Evolutionary conservation across 2,329 filamentous ascomycete species (phyloP), one percentile per base, ranked within the genome.

Genomic region (Sporothrix pseudoabietina): DNA sequence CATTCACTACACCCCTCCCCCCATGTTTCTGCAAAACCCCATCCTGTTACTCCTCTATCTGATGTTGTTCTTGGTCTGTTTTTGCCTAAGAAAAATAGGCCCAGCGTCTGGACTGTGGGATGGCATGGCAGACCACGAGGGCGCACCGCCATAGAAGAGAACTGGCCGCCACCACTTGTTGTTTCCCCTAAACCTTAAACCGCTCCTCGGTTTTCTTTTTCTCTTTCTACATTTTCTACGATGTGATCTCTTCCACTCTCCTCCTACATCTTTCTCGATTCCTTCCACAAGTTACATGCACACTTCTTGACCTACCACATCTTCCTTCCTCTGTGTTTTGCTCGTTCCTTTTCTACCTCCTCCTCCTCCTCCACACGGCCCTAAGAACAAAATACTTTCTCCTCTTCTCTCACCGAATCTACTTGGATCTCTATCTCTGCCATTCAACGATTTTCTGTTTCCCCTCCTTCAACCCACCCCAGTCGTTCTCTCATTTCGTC

Each of bases 141-240:
- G 19, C 12, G 44, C 44, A 35, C 65, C 65, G 6, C 47, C 66
- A 49, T 12, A 32, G 47, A 16, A 54, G 30, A 54, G n/a, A 49
- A 22, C 16, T n/a, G 47, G 3, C 26, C 47, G 65, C 66, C 66
- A 39, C 30, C 47, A 30, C 66, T 39, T 54, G 30, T 39, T 19
- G 30, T 54, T 54, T 69, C 47, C 66, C 47, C 66, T 69, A 69
- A 69, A 39, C 66, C 47, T 69, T 69, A 69, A 39, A 55, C 16
- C 47, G 26, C 16, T 35, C 6, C 44, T 39, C 30, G 47, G 47
- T 35, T 69, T 16, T 12, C 7, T 54, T 30, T 41, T 39, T 14
- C 14, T 30, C 30, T 54, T 54, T 22, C 47, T 19, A 14, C 30
- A 12, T 14, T 47, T 30, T 26, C 49, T 19, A 54, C 30, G 19